Evolutionary conservation across 345 rosid species (phyloP), one percentile per base, ranked within the genome.

Genomic region (Kernera saxatilis): DNA sequence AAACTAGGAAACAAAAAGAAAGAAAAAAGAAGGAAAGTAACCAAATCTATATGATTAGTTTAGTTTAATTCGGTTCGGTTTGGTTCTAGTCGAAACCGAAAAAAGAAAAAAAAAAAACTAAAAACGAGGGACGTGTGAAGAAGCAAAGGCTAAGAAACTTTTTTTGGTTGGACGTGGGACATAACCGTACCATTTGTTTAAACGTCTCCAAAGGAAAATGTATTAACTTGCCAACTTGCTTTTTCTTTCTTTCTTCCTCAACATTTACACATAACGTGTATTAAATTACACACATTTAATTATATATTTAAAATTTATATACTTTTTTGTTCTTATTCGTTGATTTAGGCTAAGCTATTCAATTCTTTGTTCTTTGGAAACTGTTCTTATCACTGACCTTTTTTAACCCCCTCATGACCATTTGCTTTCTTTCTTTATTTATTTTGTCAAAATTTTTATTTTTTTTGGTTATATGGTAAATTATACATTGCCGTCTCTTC

Each of bases 71-170:
- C 9, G 39, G 39, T 35, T 3, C 39, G 39, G 39, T 35, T 35
- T 10, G 7, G 3, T 35, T 35, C 1, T 1, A 30, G 3, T 27
- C 6, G n/a, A 51, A 51, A 8, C 39, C 7, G 23, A 58, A 37
- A 58, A 2, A 8, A 22, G 30, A 44, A 1, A 9, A 10, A 43
- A 2, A 1, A 13, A 40, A 41, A 55, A 4, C 5, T 7, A 12
- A 29, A 69, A 46, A 59, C 39, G 66, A 70, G 74, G 73, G 74
- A 45, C 66, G 66, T 70, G 74, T 70, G 65, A 23, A 45, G 66
- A 70, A 37, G 66, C 74, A 46, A 70, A 70, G 58, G 66, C 57
- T 58, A 40, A 30, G 9, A 25, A 23, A 67, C 27, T 1, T 14
- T 14, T n/a, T 39, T 26, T 67, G 61, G 51, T 67, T 52, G 61